Base-by-base conservation (phyloP, 805 yeast genomes). In the Candida methanosorbosa region DNA sequence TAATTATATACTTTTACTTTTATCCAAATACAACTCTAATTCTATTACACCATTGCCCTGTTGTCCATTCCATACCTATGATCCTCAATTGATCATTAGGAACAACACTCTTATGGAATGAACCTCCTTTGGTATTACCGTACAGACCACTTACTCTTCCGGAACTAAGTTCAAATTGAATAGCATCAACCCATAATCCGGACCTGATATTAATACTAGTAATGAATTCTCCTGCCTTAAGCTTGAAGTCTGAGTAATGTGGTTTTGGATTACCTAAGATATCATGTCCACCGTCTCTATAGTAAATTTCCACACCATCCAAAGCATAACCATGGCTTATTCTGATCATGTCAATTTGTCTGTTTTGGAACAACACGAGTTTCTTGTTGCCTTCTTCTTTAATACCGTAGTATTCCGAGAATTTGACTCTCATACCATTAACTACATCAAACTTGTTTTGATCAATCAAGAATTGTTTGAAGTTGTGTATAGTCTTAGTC, bases 171-270 rank as follows among this genome's bases (percentile, higher is more conserved):
- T 76, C 64, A 23, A 92, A 61, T 50, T 83, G 92, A 17, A 85
- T 61, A 2, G 81, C 95, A 63, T 92, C 97, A 5, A 92, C 64
- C 97, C 97, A 92, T 2, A 68, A 76, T 9, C 97, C 97, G 28
- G 75, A 65, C 43, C 94, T 66, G 30, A 86, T 59, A 29, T 69
- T 65, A 36, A 88, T 61, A 18, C 79, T 81, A 3, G 64, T 53
- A 7, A 90, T 61, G 9, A 43, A 38, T 50, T 90, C 95, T 31
- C 76, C 83, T 0, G 53, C 54, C 3, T 61, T 60, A n/a, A 87
- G 46, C 1, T 50, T 52, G 38, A 80, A 70, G 39, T 80, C 87
- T 0, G 77, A 49, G 41, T 66, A 78, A 38, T 72, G 64, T 9
- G 44, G 43, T 5, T 70, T 78, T 36, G 64, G 60, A 18, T 72